Conservation (phyloP, 768 basidiomycete species). For the Pseudohyphozyma bogoriensis region DNA sequence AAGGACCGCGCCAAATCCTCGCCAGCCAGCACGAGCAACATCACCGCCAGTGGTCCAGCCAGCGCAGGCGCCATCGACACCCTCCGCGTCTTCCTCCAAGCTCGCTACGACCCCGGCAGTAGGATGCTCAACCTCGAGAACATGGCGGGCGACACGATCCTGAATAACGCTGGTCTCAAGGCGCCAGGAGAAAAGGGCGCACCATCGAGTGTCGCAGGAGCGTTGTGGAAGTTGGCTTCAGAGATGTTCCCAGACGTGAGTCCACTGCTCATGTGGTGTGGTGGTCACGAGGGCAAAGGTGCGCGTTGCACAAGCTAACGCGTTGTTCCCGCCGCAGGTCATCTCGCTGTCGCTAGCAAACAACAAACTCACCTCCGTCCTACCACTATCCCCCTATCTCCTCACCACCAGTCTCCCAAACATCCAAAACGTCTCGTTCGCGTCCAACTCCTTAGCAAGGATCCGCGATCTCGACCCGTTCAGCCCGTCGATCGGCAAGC, state of each 20-base stretch:
- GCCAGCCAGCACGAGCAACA: neutral
- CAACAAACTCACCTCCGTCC: slow-evolving; percentile 56
- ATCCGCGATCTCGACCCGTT: slow-evolving; percentile 29
- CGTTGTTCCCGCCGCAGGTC: slow-evolving; percentile 47
- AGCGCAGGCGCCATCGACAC: slow-evolving; percentile 20
- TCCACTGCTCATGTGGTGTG: no score
- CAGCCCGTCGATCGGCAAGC: slow-evolving; percentile 24
- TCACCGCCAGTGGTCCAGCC: slow-evolving; percentile 1
- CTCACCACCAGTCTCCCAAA: slow-evolving; percentile 67
- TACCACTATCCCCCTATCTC: slow-evolving; percentile 46
- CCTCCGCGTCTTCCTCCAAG: slow-evolving; percentile 35
- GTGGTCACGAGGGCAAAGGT: neutral
- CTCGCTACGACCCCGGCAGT: slow-evolving; percentile 35
- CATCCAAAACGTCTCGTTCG: slow-evolving; percentile 66
- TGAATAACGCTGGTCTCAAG: slow-evolving; percentile 59
- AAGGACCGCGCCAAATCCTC: slow-evolving; percentile 1
- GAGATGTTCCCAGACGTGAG: slow-evolving; percentile 64
- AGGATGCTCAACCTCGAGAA: slow-evolving; percentile 45
- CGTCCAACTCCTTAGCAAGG: slow-evolving; percentile 58
- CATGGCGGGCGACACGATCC: slow-evolving; percentile 64
- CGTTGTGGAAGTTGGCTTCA: slow-evolving; percentile 78
- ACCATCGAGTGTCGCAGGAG: slow-evolving; percentile 49
- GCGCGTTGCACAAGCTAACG: neutral
- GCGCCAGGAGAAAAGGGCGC: slow-evolving; percentile 62
- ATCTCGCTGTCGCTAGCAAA: slow-evolving; percentile 73